phyloP scores from a whole-genome alignment of 2,329 filamentous ascomycete genomes.

The Aspergillaceae sp. region DNA sequence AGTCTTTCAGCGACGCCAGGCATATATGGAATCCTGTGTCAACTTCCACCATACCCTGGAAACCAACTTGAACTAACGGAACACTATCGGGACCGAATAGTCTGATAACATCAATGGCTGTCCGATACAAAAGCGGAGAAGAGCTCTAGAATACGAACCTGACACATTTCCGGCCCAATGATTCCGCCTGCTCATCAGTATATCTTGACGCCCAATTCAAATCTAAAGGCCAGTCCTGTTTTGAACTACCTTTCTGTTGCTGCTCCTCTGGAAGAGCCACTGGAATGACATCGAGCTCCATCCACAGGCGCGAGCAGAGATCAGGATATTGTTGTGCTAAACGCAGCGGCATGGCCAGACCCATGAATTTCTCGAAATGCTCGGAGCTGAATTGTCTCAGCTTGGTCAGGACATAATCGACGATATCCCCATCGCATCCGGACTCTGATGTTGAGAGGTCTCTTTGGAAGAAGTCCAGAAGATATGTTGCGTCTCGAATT shows the following conservation, averaged over 20 bases:
- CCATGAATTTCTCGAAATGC: slow-evolving; percentile 66
- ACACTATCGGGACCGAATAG: slow-evolving; percentile 64
- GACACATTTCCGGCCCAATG: slow-evolving; percentile 70
- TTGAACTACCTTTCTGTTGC: slow-evolving; percentile 1
- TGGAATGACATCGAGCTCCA: slow-evolving; percentile 66
- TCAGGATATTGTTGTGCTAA: slow-evolving; percentile 54
- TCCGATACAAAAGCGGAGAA: too few species aligned
- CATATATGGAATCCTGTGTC: slow-evolving; percentile 58
- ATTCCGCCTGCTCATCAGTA: slow-evolving; percentile 76
- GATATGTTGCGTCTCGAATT: slow-evolving; percentile 65
- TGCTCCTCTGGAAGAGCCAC: slow-evolving; percentile 47
- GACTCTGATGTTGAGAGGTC: slow-evolving; percentile 42
- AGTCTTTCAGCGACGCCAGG: slow-evolving; percentile 50
- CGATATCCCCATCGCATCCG: slow-evolving; percentile 40
- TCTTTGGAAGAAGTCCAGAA: slow-evolving; percentile 62
- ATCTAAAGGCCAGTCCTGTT: slow-evolving; percentile 18
- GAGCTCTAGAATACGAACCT: slow-evolving; percentile 38
- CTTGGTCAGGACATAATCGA: slow-evolving; percentile 51
- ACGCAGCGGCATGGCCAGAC: slow-evolving; percentile 57
- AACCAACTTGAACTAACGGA: slow-evolving; percentile 59
- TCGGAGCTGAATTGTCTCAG: slow-evolving; percentile 53
- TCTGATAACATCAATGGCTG: slow-evolving; percentile 30
- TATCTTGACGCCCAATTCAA: slow-evolving; percentile 44
- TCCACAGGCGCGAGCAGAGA: slow-evolving; percentile 64
- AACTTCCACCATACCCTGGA: slow-evolving; percentile 60